phyloP scores from a whole-genome alignment of 2,329 filamentous ascomycete genomes.

The Gremmenia infestans region DNA sequence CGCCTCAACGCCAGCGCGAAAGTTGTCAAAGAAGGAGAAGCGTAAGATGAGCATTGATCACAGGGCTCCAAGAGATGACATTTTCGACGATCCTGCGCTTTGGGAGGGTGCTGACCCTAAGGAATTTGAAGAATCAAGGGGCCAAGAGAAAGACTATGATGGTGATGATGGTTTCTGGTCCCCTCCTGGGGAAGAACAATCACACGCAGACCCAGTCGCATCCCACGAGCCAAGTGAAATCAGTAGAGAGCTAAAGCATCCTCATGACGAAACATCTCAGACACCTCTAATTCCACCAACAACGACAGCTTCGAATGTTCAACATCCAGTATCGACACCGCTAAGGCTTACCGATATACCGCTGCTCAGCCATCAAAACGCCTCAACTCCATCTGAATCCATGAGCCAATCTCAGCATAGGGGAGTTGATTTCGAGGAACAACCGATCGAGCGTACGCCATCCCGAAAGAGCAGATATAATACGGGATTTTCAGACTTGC shows the following conservation, averaged over 20 bases:
- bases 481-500: slow-evolving; percentile 22
- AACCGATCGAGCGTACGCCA: slow-evolving; percentile 8
- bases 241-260: background rate
- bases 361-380: background rate
- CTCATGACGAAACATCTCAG: background rate
- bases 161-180: slow-evolving; percentile 32
- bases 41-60: slow-evolving; percentile 38
- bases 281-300: background rate
- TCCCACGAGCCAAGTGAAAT: slow-evolving; percentile 7
- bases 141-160: slow-evolving; percentile 19
- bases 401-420: slow-evolving; percentile 4
- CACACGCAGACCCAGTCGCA: slow-evolving; percentile 1
- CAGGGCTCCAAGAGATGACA: slow-evolving; percentile 36
- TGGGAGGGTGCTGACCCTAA: slow-evolving; percentile 41
- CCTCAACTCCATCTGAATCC: slow-evolving; percentile 3
- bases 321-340: background rate
- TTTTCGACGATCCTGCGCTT: slow-evolving; percentile 41
- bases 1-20: slow-evolving; percentile 33
- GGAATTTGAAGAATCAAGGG: slow-evolving; percentile 23
- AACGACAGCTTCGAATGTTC: background rate
- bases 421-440: slow-evolving; percentile 1
- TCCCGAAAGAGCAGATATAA: slow-evolving; percentile 15
- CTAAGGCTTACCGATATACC: background rate
- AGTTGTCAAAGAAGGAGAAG: slow-evolving; percentile 34
- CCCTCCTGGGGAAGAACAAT: slow-evolving; percentile 16